Percentiles rank a stretch among this genome's conserved stretches.
Evolutionary conservation across 2,329 filamentous ascomycete species (phyloP).

Genomic region (Chaetomium globosum): DNA sequence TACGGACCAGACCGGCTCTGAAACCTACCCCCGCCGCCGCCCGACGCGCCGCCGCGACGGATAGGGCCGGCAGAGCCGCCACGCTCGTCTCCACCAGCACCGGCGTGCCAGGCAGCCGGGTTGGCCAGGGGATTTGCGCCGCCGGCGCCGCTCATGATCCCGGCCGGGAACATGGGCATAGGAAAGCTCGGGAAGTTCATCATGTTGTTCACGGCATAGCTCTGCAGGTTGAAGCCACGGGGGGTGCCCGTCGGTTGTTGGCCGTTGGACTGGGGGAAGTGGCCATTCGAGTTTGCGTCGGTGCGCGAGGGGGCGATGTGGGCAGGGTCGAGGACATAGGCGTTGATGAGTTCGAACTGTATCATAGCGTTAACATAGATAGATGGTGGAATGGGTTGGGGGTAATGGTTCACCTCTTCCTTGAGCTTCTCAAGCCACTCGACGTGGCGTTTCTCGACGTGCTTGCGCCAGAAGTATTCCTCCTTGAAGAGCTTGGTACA

Average conservation of each 20-base stretch:
- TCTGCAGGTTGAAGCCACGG: conserved; percentile 84
- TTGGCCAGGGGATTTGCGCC: conserved; percentile 50
- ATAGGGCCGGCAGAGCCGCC: conserved; percentile 61
- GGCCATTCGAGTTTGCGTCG: conserved; percentile 92
- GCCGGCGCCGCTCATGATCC: conserved; percentile 52
- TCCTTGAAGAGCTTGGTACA: conserved; percentile 98
- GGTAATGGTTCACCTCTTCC: conserved; percentile 69
- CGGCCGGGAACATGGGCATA: conserved; percentile 48
- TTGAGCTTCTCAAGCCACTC: conserved; percentile 83
- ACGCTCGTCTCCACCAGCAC: conserved; percentile 55
- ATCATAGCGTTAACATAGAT: conserved; percentile 15
- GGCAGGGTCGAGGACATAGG: conserved; percentile 89
- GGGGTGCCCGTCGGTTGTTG: conserved; percentile 82
- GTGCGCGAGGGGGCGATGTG: conserved; percentile 93
- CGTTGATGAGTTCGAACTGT: conserved; percentile 86
- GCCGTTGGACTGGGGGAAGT: conserved; percentile 80
- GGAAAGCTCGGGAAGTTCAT: conserved; percentile 59
- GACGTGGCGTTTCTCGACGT: conserved; percentile 90
- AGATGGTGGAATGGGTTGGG: background rate
- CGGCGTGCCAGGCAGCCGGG: conserved; percentile 53
- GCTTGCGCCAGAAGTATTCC: conserved; percentile 95
- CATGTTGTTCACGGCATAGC: conserved; percentile 64
- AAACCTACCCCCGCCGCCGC: conserved; percentile 53
- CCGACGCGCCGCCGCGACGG: conserved; percentile 63
- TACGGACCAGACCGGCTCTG: conserved; percentile 72